Evolutionary conservation across 768 basidiomycete genomes (phyloP), one percentile per base, ranked within the genome.

Genomic region (Tulasnella sp.): DNA sequence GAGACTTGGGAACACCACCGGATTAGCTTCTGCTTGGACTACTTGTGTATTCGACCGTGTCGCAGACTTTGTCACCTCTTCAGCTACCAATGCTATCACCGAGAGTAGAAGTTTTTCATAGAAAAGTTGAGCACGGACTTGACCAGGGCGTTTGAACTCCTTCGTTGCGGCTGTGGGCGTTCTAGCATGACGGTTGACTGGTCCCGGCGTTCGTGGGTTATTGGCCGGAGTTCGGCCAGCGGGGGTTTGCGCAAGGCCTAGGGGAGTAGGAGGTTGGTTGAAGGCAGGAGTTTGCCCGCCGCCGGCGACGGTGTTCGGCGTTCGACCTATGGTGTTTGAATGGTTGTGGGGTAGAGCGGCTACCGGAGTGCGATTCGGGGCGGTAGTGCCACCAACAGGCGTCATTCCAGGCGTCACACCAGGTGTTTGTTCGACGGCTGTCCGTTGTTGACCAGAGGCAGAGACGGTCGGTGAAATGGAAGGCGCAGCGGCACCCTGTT

Each of bases 21-120:
- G 21, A 19, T 7, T 29, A 19, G 46, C 25, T 3, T 25, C 46
- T 19, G 21, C 46, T 12, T 25, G 3, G 8, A n/a, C n/a, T n/a
- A n/a, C n/a, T n/a, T n/a, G n/a, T n/a, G n/a, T n/a, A n/a, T n/a
- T n/a, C n/a, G n/a, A n/a, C n/a, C n/a, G n/a, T n/a, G n/a, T n/a
- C n/a, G 19, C 46, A 11, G 14, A 8, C 6, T 25, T 11, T 7
- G 46, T 7, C 15, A 46, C 46, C 23, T 46, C 55, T 48, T 45
- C 41, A n/a, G 42, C 55, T 12, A 49, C 43, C 12, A 57, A 14
- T 6, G 46, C 19, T 41, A 57, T 36, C 6, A 43, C 42, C 9
- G 41, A 31, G 15, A 57, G 9, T 23, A 57, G 32, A 17, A 57
- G 55, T 27, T 57, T 57, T 27, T 57, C 55, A 34, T 49, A 57